phyloP scores from a whole-genome alignment of 176 grass and related monocot genomes.

The Dendrocalamus sinicus region DNA sequence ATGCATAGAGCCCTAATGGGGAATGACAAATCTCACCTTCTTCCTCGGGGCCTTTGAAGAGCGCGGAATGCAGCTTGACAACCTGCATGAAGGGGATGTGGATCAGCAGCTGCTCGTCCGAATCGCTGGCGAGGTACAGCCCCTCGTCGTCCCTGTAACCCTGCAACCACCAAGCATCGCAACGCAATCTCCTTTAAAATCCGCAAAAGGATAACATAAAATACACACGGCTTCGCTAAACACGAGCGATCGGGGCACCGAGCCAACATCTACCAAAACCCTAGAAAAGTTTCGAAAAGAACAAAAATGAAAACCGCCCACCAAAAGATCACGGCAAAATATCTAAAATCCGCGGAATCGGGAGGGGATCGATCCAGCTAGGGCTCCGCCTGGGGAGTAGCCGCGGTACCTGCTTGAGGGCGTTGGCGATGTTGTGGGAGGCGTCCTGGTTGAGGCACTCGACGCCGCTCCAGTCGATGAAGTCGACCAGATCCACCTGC shows the following conservation, averaged over 20 bases:
- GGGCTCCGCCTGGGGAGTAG: background rate
- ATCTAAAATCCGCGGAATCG: background rate
- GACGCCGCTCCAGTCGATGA: conserved; percentile 96
- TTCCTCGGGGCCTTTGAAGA: conserved; percentile 83
- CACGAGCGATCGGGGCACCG: background rate
- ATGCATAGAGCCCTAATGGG: background rate
- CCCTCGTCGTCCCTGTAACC: conserved; percentile 79
- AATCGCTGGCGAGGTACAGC: conserved; percentile 84
- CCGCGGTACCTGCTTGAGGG: conserved; percentile 72
- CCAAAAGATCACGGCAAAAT: background rate
- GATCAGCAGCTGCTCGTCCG: conserved; percentile 85
- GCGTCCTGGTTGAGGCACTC: conserved; percentile 97
- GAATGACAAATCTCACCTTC: conserved; percentile 60
- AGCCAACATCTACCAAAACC: conserved; percentile 27
- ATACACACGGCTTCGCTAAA: background rate
- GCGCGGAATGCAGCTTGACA: conserved; percentile 81
- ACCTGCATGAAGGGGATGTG: conserved; percentile 91
- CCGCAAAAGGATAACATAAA: background rate
- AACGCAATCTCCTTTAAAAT: conserved; percentile 8
- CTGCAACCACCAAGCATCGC: conserved; percentile 47
- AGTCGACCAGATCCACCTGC: conserved; percentile 97
- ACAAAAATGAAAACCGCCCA: background rate
- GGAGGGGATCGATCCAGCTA: background rate
- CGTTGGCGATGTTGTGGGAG: conserved; percentile 67
- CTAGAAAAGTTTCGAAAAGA: background rate